A percentile compares a stretch with the other conserved stretches of the same genome.
These are phyloP conservation scores for Sugiyamaella smithiae DNA, from an alignment of 805 yeast species.

Conservation along the genomic window DNA sequence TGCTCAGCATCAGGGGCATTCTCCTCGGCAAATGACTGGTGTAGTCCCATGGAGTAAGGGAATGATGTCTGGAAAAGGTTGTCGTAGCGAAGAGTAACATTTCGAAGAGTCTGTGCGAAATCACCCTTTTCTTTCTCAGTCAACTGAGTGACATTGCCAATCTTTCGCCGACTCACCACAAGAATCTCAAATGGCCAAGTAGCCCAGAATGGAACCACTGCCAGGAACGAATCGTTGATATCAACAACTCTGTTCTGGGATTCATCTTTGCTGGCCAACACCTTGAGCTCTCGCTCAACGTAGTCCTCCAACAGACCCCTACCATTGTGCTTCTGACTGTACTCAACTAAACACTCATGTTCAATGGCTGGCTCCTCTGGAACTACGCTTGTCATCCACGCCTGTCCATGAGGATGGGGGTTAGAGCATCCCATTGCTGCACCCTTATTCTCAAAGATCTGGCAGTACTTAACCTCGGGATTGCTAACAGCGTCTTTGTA, in stretches of 20 bases:
- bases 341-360: constrained; percentile 48
- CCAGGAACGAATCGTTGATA: constrained; percentile 61
- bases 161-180: constrained; percentile 54
- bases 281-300: constrained; percentile 49
- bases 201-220: constrained; percentile 79
- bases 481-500: constrained; percentile 44
- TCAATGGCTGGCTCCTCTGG: constrained; percentile 68
- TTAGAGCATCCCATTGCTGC: constrained; percentile 80
- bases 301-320: constrained; percentile 61
- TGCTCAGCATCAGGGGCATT: constrained; percentile 42
- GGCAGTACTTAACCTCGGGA: constrained; percentile 53
- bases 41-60: constrained; percentile 81
- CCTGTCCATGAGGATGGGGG: constrained; percentile 82
- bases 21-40: constrained; percentile 63
- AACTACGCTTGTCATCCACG: constrained; percentile 64
- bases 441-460: constrained; percentile 76
- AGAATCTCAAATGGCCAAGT: constrained; percentile 78
- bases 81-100: constrained; percentile 63
- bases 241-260: constrained; percentile 48
- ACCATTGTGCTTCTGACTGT: constrained; percentile 39
- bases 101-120: constrained; percentile 52
- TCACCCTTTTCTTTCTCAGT: constrained; percentile 47
- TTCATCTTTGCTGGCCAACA: constrained; percentile 32
- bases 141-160: constrained; percentile 50
- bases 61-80: constrained; percentile 65